These are phyloP conservation scores for Mucor plumbeus DNA, from an alignment of 371 early-diverging fungal genomes.

Conservation along the genomic window DNA sequence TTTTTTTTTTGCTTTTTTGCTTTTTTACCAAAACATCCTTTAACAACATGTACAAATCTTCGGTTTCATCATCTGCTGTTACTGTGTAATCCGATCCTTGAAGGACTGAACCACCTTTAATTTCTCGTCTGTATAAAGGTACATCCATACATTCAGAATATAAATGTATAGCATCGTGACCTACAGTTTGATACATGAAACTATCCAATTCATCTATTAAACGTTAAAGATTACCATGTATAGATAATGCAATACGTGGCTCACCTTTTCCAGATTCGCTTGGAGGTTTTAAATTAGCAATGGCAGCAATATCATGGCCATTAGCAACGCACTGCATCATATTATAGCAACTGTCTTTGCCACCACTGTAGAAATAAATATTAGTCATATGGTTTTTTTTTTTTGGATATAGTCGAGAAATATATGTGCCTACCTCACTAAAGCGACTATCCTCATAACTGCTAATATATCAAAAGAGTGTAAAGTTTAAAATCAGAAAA, in stretches of 20 bases:
- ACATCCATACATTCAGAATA: conserved; percentile 91
- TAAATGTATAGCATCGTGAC: conserved; percentile 87
- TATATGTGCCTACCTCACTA: conserved; percentile 34
- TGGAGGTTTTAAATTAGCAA: conserved; percentile 94
- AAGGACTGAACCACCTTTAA: conserved; percentile 75
- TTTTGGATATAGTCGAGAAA: no score
- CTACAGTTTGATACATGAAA: conserved; percentile 99
- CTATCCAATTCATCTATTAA: conserved; percentile 91
- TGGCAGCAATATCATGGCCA: conserved; percentile 93
- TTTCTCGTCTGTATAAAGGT: conserved; percentile 87
- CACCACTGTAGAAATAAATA: conserved; percentile 79
- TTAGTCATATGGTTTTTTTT: background rate
- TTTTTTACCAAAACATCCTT: conserved; percentile 64
- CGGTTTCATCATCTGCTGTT: conserved; percentile 91
- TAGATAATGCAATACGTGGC: background rate
- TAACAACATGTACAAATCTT: conserved; percentile 90
- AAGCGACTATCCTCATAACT: conserved; percentile 45
- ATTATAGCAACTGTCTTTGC: conserved; percentile 99
- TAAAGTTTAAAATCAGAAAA: background rate
- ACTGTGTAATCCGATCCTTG: conserved; percentile 71
- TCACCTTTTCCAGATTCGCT: conserved; percentile 65
- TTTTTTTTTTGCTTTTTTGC: background rate
- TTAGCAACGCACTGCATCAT: conserved; percentile 94
- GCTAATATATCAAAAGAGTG: background rate
- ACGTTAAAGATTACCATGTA: background rate